phyloP scores from a whole-genome alignment of 208 protist genomes.

The Trichomonas gallinae region DNA sequence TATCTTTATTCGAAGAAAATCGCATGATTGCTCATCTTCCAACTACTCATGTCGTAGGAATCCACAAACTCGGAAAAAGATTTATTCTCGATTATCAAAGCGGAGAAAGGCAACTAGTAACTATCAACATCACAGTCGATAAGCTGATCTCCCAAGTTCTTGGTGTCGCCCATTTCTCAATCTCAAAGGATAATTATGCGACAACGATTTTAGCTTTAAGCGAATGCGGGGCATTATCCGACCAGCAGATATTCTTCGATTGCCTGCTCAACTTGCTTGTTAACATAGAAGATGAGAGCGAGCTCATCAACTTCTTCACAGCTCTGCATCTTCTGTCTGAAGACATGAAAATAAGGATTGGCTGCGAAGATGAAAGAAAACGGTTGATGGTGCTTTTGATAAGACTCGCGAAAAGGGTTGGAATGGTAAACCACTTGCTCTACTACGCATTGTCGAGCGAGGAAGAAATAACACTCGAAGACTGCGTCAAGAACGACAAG shows the following conservation, averaged over 20 bases:
- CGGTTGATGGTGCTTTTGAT: neutral
- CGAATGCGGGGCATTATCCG: neutral
- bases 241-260: neutral
- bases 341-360: neutral
- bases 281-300: neutral
- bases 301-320: neutral
- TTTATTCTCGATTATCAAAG: neutral
- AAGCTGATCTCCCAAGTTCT: neutral
- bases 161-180: neutral
- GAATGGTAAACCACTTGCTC: neutral
- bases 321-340: neutral
- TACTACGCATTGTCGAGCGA: neutral
- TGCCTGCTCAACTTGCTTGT: neutral
- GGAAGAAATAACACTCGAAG: neutral
- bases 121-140: neutral
- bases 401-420: neutral
- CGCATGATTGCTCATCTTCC: neutral
- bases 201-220: neutral
- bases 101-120: too few relatives aligned
- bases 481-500: neutral
- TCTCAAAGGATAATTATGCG: neutral
- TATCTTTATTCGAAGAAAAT: neutral
- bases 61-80: neutral
- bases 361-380: neutral
- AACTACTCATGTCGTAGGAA: neutral